phyloP scores from a whole-genome alignment of 257 asterid species.

The Cinchona pubescens region DNA sequence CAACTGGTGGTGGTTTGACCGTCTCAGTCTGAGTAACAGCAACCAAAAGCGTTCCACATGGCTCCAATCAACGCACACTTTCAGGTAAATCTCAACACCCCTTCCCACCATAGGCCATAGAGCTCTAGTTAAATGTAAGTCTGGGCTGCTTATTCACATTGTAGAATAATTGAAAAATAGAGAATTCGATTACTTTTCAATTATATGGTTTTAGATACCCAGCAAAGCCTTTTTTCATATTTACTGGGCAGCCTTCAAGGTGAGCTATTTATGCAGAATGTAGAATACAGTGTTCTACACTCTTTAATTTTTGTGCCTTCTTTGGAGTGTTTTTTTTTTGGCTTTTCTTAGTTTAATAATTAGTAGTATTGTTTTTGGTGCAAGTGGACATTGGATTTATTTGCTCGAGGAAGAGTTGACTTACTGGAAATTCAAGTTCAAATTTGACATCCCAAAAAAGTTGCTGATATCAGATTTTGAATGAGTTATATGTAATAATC shows the following conservation, averaged over 20 bases:
- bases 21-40: constrained; percentile 37
- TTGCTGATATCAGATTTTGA: not conserved
- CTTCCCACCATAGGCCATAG: too few relatives aligned
- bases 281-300: too few relatives aligned
- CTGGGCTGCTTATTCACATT: too few relatives aligned
- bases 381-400: not conserved
- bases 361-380: not conserved
- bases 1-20: constrained; percentile 85
- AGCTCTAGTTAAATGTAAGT: too few relatives aligned
- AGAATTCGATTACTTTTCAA: too few relatives aligned
- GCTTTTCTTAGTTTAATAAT: not conserved
- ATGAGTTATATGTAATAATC: not conserved
- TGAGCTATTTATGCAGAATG: too few relatives aligned
- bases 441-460: not conserved
- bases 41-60: constrained; percentile 57
- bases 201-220: too few relatives aligned
- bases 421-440: not conserved
- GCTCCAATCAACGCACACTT: constrained; percentile 81
- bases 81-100: too few relatives aligned
- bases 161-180: too few relatives aligned
- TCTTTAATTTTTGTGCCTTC: not conserved
- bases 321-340: not conserved
- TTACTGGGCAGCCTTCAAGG: too few relatives aligned
- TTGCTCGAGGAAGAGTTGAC: not conserved
- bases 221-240: too few relatives aligned